Evolutionary conservation across 2,329 filamentous ascomycete genomes (phyloP).

Genomic region (Sporothrix schenckii): DNA sequence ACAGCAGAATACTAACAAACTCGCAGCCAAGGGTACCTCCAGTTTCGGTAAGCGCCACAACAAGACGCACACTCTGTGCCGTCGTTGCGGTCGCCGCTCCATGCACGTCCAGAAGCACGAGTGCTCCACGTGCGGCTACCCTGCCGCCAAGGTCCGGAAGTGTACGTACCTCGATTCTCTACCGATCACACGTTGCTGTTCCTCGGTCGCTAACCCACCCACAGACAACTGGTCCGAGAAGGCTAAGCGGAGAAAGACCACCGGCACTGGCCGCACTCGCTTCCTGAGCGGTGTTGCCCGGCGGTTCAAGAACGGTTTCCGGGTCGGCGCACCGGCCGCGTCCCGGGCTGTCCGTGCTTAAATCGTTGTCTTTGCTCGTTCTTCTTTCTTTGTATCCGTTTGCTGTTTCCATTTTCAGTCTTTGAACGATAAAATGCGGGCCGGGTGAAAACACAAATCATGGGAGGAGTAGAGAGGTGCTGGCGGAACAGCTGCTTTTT

Average conservation of each 20-base stretch:
- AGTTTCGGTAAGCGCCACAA: constrained; percentile 71
- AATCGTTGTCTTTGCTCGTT: constrained; percentile 8
- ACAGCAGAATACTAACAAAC: constrained; percentile 28
- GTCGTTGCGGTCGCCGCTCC: constrained; percentile 95
- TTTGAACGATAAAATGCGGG: constrained; percentile 17
- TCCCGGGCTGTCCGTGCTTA: constrained; percentile 65
- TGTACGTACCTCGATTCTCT: constrained; percentile 67
- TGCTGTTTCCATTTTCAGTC: constrained; percentile 22
- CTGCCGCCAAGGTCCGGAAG: constrained; percentile 94
- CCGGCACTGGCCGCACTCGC: constrained; percentile 93
- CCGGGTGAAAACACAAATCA: constrained; percentile 21
- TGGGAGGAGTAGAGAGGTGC: constrained; percentile 19
- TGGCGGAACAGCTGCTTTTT: not conserved
- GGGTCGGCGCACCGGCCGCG: constrained; percentile 82
- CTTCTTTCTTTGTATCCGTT: constrained; percentile 17
- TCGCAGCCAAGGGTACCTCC: constrained; percentile 59
- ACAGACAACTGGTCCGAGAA: constrained; percentile 99
- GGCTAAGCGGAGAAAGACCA: constrained; percentile 99
- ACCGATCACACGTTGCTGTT: not conserved
- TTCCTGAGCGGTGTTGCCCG: constrained; percentile 91
- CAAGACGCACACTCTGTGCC: constrained; percentile 98
- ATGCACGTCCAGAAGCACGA: constrained; percentile 99
- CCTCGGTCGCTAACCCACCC: constrained; percentile 4
- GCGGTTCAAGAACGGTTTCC: constrained; percentile 98
- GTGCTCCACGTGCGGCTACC: constrained; percentile 94